phyloP scores from a whole-genome alignment of 176 grass and related monocot genomes.

The Rhipidocladum racemiflorum region DNA sequence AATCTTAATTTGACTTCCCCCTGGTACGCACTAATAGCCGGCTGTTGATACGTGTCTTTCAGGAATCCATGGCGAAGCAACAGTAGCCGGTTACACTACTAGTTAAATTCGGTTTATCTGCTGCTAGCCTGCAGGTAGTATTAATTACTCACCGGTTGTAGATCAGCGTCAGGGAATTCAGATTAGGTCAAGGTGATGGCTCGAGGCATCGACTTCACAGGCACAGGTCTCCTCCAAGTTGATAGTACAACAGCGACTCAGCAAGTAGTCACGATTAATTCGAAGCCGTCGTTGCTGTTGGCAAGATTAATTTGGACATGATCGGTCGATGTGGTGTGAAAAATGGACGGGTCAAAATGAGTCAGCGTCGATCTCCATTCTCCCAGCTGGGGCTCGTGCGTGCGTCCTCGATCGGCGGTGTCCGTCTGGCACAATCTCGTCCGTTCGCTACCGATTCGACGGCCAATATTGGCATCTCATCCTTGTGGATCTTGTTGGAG shows the following conservation, averaged over 20 bases:
- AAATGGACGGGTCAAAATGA: neutral
- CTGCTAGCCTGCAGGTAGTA: neutral
- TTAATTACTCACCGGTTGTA: neutral
- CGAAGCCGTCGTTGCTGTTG: neutral
- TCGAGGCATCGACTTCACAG: neutral
- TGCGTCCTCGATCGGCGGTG: neutral
- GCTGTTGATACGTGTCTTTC: neutral
- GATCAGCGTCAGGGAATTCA: neutral
- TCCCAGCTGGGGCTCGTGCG: neutral
- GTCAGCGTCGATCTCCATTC: neutral
- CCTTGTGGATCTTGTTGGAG: neutral
- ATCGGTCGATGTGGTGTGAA: neutral
- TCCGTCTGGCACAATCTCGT: neutral
- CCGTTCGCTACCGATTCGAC: neutral
- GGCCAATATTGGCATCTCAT: neutral
- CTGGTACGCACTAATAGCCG: too few species aligned
- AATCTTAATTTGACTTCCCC: too few species aligned
- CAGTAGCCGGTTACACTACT: neutral
- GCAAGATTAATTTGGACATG: neutral
- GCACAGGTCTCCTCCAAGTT: slow-evolving; percentile 1
- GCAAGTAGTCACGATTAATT: neutral
- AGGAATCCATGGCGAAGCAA: neutral
- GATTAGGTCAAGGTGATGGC: neutral
- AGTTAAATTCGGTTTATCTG: neutral
- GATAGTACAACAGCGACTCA: neutral